These are phyloP conservation scores for Mycena indigotica DNA, from an alignment of 768 basidiomycete species.

Conservation along the genomic window DNA sequence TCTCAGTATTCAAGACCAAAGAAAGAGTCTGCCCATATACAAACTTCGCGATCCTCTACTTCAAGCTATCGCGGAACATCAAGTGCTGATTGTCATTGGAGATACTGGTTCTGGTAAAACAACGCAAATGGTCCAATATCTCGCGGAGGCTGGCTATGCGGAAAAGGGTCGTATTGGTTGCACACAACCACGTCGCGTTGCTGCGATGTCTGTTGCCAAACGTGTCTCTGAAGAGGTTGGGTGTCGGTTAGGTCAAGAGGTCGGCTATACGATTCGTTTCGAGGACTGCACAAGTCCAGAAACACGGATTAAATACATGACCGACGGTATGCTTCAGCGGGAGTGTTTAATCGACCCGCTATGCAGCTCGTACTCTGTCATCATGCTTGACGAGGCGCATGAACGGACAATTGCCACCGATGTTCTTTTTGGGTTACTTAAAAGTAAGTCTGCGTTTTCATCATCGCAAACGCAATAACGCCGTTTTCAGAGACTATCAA, in stretches of 20 bases:
- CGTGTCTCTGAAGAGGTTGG: constrained; percentile 99
- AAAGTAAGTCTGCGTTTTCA: constrained; percentile 55
- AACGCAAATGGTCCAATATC: constrained; percentile 98
- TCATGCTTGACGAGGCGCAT: constrained; percentile 99
- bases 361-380: constrained; percentile 87
- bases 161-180: constrained; percentile 92
- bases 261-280: constrained; percentile 98
- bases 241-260: constrained; percentile 94
- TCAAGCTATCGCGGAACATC: constrained; percentile 91
- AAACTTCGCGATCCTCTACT: constrained; percentile 90
- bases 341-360: constrained; percentile 96
- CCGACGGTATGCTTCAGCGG: constrained; percentile 98
- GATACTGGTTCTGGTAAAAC: constrained; percentile 99
- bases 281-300: constrained; percentile 99
- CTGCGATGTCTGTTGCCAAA: constrained; percentile 98
- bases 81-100: constrained; percentile 96
- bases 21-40: constrained; percentile 89
- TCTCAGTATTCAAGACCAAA: constrained; percentile 91
- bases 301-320: constrained; percentile 99
- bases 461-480: neutral
- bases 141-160: constrained; percentile 92
- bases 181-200: constrained; percentile 98
- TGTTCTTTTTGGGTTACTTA: constrained; percentile 93
- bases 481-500: constrained; percentile 80
- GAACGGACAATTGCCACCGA: constrained; percentile 99